phyloP scores from a whole-genome alignment of 495 filamentous ascomycete genomes.

The Achaetomiella virescens region DNA sequence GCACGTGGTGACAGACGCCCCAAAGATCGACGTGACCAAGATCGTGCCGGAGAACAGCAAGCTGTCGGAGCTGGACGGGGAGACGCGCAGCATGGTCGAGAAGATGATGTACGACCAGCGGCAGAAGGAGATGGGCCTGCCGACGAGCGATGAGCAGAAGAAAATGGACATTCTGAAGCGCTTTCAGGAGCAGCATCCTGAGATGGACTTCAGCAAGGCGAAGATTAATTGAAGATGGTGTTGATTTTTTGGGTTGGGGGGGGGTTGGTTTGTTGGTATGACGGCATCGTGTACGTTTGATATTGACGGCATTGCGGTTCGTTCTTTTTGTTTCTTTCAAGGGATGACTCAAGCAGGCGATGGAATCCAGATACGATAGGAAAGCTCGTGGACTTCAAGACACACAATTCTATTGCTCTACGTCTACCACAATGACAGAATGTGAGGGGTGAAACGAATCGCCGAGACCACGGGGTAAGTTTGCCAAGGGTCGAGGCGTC shows the following conservation, averaged over 20 bases:
- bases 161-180: slow-evolving; percentile 89
- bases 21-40: slow-evolving; percentile 88
- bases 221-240: slow-evolving; percentile 53
- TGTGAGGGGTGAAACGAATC: slow-evolving; percentile 57
- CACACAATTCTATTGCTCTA: neutral
- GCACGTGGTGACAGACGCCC: slow-evolving; percentile 76
- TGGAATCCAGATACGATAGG: neutral
- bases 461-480: slow-evolving; percentile 39
- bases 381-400: neutral
- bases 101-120: slow-evolving; percentile 99
- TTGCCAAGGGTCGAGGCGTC: slow-evolving; percentile 43
- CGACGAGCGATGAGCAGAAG: slow-evolving; percentile 84
- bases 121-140: slow-evolving; percentile 85
- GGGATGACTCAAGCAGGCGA: neutral
- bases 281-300: neutral
- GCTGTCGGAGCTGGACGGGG: slow-evolving; percentile 85
- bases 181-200: slow-evolving; percentile 68
- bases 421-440: slow-evolving; percentile 11
- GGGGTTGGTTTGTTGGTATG: neutral
- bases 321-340: too few species aligned
- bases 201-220: slow-evolving; percentile 79
- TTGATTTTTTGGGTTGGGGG: neutral
- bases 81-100: slow-evolving; percentile 96
- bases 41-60: slow-evolving; percentile 90
- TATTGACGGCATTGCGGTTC: neutral